Conservation (phyloP, 139 green algal genomes). For the Chlamydomonas applanata region DNA sequence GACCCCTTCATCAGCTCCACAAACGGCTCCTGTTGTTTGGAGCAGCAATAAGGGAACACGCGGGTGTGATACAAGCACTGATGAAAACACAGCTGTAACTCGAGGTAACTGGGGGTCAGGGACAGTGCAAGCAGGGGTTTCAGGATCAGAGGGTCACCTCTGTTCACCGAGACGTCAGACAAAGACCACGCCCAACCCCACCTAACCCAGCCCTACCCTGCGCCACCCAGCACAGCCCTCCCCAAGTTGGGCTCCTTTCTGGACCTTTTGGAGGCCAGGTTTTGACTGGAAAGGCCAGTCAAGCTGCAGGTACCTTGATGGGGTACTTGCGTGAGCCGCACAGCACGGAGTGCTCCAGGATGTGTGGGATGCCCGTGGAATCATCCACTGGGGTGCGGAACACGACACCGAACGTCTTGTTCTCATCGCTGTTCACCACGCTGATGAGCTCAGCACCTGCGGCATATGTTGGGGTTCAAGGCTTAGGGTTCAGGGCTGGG, state of each 20-base stretch:
- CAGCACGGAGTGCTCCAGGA: constrained; percentile 97
- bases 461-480: neutral
- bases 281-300: too few relatives aligned
- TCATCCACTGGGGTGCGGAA: constrained; percentile 86
- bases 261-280: too few relatives aligned
- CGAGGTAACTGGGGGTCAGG: too few relatives aligned
- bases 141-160: too few relatives aligned
- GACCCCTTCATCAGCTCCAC: constrained; percentile 97
- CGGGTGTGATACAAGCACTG: too few relatives aligned
- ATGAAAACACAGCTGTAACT: too few relatives aligned
- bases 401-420: constrained; percentile 98
- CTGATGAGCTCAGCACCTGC: constrained; percentile 95
- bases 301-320: constrained; percentile 71
- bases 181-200: neutral
- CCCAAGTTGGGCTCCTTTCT: too few relatives aligned
- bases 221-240: neutral
- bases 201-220: neutral
- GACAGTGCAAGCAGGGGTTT: too few relatives aligned
- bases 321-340: constrained; percentile 87
- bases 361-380: constrained; percentile 91
- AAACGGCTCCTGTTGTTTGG: constrained; percentile 87
- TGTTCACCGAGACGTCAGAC: too few relatives aligned
- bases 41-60: too few relatives aligned
- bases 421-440: constrained; percentile 92
- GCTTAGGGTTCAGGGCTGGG: too few relatives aligned